A percentile compares a stretch with the other conserved stretches of the same genome.
Conservation (phyloP, 2,329 filamentous ascomycete species). For the Ophiostoma quercus region DNA sequence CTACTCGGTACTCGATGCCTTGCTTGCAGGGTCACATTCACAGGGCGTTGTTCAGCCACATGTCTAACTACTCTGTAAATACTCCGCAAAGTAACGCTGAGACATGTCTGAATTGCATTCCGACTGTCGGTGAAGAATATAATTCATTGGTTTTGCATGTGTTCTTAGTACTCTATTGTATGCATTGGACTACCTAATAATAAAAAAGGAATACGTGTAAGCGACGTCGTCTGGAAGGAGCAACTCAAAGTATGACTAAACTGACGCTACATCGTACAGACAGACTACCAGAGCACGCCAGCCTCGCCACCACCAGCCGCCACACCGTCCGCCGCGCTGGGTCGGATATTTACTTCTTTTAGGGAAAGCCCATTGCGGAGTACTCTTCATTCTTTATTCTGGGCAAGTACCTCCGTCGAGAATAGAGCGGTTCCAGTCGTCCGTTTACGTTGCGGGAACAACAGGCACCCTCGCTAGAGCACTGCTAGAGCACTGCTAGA, state of each 20-base stretch:
- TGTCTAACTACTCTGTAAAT: background rate
- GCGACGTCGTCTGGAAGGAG: background rate
- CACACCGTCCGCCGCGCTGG: background rate
- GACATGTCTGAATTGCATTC: slow-evolving; percentile 1
- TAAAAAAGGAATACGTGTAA: background rate
- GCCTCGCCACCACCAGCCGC: background rate
- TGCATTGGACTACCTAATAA: background rate
- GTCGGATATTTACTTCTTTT: background rate
- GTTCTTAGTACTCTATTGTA: too few species aligned
- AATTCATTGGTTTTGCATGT: background rate
- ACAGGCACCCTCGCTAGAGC: background rate
- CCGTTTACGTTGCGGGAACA: slow-evolving; percentile 4
- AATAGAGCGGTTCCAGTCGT: background rate
- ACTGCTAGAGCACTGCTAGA: too few species aligned
- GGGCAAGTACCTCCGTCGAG: background rate
- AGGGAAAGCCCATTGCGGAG: background rate
- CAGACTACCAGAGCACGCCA: background rate
- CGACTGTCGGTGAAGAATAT: slow-evolving; percentile 7
- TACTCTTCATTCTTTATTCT: background rate
- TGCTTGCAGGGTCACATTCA: background rate
- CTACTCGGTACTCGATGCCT: too few species aligned
- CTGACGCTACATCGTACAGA: too few species aligned
- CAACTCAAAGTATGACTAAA: background rate
- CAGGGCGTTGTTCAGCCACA: slow-evolving; percentile 3
- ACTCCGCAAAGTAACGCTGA: background rate